Percentiles rank a stretch among this genome's conserved stretches.
These are phyloP conservation scores for Aspergillus sergii DNA, from an alignment of 2,329 filamentous ascomycete genomes.

Conservation along the genomic window DNA sequence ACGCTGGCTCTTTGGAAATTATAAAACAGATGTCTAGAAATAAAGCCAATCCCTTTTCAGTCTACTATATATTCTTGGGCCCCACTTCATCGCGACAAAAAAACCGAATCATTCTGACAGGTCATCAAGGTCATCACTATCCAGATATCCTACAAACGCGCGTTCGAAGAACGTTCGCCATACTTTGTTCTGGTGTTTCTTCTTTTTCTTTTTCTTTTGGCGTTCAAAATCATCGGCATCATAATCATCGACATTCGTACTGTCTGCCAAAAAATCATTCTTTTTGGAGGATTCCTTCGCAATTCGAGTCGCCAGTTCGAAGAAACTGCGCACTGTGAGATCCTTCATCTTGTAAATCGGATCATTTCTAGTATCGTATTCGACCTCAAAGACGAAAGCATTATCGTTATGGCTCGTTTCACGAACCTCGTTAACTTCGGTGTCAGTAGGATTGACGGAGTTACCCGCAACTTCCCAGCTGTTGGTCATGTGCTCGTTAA, in stretches of 20 bases:
- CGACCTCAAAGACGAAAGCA: conserved; percentile 75
- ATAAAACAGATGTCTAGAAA: background rate
- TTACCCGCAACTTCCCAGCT: conserved; percentile 6
- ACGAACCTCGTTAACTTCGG: conserved; percentile 12
- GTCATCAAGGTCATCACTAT: conserved; percentile 63
- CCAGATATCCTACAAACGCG: conserved; percentile 76
- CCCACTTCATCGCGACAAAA: background rate
- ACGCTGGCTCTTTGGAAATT: background rate
- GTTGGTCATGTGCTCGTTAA: conserved; percentile 71
- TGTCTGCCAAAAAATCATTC: conserved; percentile 26
- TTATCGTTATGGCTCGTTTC: conserved; percentile 52
- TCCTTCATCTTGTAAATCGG: conserved; percentile 74
- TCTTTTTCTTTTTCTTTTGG: conserved; percentile 44
- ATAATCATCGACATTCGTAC: conserved; percentile 14
- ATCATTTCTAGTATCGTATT: conserved; percentile 84
- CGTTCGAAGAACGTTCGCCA: conserved; percentile 78
- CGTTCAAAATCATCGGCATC: conserved; percentile 10
- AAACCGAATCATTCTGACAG: conserved; percentile 18
- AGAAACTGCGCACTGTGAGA: conserved; percentile 78
- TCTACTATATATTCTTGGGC: background rate
- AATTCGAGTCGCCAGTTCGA: conserved; percentile 79
- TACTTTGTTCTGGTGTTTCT: conserved; percentile 57
- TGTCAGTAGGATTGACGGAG: background rate
- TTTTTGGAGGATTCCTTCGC: conserved; percentile 49
- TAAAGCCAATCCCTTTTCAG: background rate